A percentile compares a stretch with the other conserved stretches of the same genome.
Evolutionary conservation across 2,329 filamentous ascomycete genomes (phyloP).

Genomic region (Ampelomyces quisqualis): DNA sequence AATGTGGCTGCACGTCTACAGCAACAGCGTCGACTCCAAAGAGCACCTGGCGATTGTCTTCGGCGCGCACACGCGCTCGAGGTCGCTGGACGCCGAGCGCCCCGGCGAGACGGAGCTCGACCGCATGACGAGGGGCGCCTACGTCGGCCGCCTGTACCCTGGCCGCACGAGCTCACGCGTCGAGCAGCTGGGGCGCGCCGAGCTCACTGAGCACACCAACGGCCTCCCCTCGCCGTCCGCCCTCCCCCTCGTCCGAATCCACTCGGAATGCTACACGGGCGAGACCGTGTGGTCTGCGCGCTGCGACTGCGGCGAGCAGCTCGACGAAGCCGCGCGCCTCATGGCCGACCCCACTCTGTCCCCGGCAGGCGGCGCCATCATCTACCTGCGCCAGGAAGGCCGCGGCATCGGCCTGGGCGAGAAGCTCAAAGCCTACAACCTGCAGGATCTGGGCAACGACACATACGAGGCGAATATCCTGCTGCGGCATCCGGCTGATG

Average conservation of each 20-base stretch:
- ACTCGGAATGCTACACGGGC: slow-evolving; percentile 97
- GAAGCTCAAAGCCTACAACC: slow-evolving; percentile 96
- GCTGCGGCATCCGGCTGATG: slow-evolving; percentile 89
- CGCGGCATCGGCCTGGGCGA: slow-evolving; percentile 91
- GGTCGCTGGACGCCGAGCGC: slow-evolving; percentile 66
- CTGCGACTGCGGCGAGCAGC: slow-evolving; percentile 96
- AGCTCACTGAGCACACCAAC: slow-evolving; percentile 14
- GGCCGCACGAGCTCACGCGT: slow-evolving; percentile 76
- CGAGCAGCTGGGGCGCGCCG: slow-evolving; percentile 51
- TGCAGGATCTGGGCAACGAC: slow-evolving; percentile 95
- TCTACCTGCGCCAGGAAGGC: slow-evolving; percentile 94
- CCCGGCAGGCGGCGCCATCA: slow-evolving; percentile 77
- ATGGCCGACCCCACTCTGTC: slow-evolving; percentile 71
- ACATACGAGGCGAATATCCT: slow-evolving; percentile 95
- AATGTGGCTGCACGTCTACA: slow-evolving; percentile 96
- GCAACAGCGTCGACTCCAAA: slow-evolving; percentile 89
- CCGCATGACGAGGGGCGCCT: slow-evolving; percentile 91
- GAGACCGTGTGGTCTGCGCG: slow-evolving; percentile 98
- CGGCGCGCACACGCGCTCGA: slow-evolving; percentile 76
- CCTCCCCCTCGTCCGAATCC: slow-evolving; percentile 84
- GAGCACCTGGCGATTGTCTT: slow-evolving; percentile 98
- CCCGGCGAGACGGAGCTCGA: slow-evolving; percentile 83
- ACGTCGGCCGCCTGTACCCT: slow-evolving; percentile 82
- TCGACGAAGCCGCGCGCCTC: slow-evolving; percentile 90
- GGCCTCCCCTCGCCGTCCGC: slow-evolving; percentile 29